Conservation (phyloP, 345 rosid genomes). For the Noccaea caerulescens region DNA sequence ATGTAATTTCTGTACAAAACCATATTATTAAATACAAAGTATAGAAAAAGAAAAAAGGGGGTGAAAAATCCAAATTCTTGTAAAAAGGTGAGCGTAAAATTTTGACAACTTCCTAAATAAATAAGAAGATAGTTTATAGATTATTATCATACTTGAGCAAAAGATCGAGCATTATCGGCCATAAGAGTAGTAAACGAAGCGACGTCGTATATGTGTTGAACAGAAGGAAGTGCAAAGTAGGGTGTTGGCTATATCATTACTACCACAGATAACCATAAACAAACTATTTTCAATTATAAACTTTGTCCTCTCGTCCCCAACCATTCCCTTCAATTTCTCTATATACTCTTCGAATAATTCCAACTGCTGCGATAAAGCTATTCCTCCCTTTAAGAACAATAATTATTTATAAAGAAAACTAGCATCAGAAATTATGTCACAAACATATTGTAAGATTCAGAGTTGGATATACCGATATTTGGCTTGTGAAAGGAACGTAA, state of each 20-base stretch:
- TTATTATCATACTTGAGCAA: slow-evolving; percentile 31
- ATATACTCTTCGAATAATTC: slow-evolving; percentile 54
- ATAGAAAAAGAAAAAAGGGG: not conserved
- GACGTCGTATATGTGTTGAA: slow-evolving; percentile 47
- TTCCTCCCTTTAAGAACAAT: slow-evolving; percentile 43
- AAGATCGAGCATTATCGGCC: slow-evolving; percentile 48
- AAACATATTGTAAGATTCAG: not conserved
- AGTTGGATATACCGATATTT: slow-evolving; percentile 41
- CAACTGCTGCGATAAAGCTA: slow-evolving; percentile 52
- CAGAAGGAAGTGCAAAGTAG: slow-evolving; percentile 47
- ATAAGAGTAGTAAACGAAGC: slow-evolving; percentile 49
- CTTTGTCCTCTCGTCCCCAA: slow-evolving; percentile 55
- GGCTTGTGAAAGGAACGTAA: slow-evolving; percentile 57
- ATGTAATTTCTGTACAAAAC: slow-evolving; percentile 27
- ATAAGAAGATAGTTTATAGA: not conserved
- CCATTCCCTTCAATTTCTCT: slow-evolving; percentile 42
- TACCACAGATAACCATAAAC: slow-evolving; percentile 51
- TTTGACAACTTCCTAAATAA: too few relatives aligned
- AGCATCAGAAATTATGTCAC: not conserved
- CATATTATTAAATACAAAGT: slow-evolving; percentile 10
- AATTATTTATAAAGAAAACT: not conserved
- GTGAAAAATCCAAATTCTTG: too few relatives aligned
- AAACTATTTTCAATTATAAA: slow-evolving; percentile 47
- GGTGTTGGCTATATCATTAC: slow-evolving; percentile 62
- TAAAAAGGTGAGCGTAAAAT: too few relatives aligned